Percentiles rank a stretch among this genome's conserved stretches.
phyloP scores from a whole-genome alignment of 2,329 filamentous ascomycete species.

The Fulvia fulva region DNA sequence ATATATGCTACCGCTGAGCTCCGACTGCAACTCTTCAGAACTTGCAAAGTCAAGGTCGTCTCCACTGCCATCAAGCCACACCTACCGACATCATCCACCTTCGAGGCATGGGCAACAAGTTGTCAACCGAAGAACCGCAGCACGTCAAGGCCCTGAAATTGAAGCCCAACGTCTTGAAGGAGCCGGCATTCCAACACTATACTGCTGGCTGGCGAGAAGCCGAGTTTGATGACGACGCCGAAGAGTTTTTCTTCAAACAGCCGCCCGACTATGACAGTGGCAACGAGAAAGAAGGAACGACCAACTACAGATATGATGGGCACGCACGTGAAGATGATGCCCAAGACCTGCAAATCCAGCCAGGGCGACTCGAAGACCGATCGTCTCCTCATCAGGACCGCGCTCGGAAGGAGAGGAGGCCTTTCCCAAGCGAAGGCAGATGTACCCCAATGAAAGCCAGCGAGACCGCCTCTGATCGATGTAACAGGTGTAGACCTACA shows the following conservation, averaged over 20 bases:
- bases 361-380: neutral
- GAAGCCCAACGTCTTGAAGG: constrained; percentile 1
- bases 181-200: constrained; percentile 5
- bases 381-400: neutral
- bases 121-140: neutral
- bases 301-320: neutral
- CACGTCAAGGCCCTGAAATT: neutral
- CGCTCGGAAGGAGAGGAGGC: neutral
- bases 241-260: constrained; percentile 5
- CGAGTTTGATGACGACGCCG: constrained; percentile 3
- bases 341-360: neutral
- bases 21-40: neutral
- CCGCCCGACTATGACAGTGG: constrained; percentile 3
- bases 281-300: constrained; percentile 1
- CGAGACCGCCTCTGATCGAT: neutral
- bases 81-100: neutral
- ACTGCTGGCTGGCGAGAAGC: constrained; percentile 7
- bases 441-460: neutral
- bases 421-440: neutral
- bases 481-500: neutral
- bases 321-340: neutral
- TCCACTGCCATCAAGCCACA: neutral
- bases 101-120: neutral
- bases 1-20: neutral
- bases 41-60: neutral